Evolutionary conservation across 345 rosid genomes (phyloP), one percentile per base, ranked within the genome.

Genomic region (Acer yangbiense): DNA sequence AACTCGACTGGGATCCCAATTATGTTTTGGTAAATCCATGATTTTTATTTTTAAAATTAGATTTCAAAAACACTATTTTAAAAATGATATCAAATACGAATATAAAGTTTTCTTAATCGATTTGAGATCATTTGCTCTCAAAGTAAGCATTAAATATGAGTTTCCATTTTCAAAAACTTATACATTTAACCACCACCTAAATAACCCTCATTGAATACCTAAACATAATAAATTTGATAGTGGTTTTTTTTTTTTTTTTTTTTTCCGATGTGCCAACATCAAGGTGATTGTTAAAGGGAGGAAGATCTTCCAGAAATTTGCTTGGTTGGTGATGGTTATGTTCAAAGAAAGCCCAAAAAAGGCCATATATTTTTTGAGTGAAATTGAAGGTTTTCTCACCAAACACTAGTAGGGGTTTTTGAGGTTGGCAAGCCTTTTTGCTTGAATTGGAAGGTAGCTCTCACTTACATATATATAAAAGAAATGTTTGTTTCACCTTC

Each of bases 401-500:
- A 67, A 83, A 86, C 82, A 10, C 50, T 69, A 71, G 72, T 76
- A 35, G 83, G 60, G 55, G 72, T 78, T 17, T 5, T n/a, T 55
- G 79, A 71, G 81, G 79, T 74, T 79, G 86, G 81, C 79, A 62
- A 82, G n/a, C 27, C 44, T 25, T 68, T 76, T 89, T 83, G 91
- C 93, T 86, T 88, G 88, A 82, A 65, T 58, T 85, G 50, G 76
- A 87, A 82, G 91, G 46, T 74, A 81, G 12, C 63, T 61, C 81
- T 76, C 68, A 10, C 64, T 77, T 7, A 8, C 39, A 63, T 74
- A n/a, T 57, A 65, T 64, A 41, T 21, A 69, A 32, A 32, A 78
- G 84, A 85, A 74, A 79, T 76, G 78, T 75, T 71, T 78, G 74
- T 77, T 76, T 80, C 85, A 87, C 86, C 92, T 81, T 86, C 90